Evolutionary conservation across 495 filamentous ascomycete species (phyloP).

Genomic region (Penicillium riverlandense): DNA sequence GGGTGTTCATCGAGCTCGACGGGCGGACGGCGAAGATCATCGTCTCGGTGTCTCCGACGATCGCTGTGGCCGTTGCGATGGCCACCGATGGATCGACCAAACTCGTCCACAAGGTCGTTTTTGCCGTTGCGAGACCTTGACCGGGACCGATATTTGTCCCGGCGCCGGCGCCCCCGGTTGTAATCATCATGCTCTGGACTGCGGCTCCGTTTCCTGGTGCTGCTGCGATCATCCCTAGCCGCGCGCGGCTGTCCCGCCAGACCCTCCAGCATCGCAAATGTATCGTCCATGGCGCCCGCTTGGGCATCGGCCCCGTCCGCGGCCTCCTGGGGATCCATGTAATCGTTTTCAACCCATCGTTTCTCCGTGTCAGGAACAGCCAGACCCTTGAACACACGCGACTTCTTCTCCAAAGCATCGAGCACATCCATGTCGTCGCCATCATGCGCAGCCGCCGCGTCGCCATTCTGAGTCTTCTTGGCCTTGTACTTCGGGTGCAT

Average conservation of each 20-base stretch:
- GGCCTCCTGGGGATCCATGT: conserved; percentile 14
- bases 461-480: conserved; percentile 22
- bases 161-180: conserved; percentile 44
- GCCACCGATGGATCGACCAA: conserved; percentile 42
- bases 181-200: conserved; percentile 61
- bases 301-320: conserved; percentile 27
- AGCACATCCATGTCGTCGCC: conserved; percentile 31
- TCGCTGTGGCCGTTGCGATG: conserved; percentile 34
- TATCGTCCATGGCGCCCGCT: conserved; percentile 78
- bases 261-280: conserved; percentile 82
- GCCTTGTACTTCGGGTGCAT: conserved; percentile 84
- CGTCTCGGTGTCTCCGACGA: conserved; percentile 34
- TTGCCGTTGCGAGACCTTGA: conserved; percentile 42
- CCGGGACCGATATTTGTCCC: conserved; percentile 45
- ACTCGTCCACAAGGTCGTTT: conserved; percentile 57
- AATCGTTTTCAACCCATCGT: conserved; percentile 46
- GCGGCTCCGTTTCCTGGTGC: conserved; percentile 57
- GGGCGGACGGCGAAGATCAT: conserved; percentile 65
- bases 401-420: conserved; percentile 52
- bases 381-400: conserved; percentile 80
- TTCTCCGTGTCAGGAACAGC: conserved; percentile 77
- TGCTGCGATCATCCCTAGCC: conserved; percentile 26
- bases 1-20: conserved; percentile 77
- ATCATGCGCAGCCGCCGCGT: conserved; percentile 6
- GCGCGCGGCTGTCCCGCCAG: conserved; percentile 59